phyloP scores from a whole-genome alignment of 176 grass and related monocot species.

The Aegilops sharonensis region DNA sequence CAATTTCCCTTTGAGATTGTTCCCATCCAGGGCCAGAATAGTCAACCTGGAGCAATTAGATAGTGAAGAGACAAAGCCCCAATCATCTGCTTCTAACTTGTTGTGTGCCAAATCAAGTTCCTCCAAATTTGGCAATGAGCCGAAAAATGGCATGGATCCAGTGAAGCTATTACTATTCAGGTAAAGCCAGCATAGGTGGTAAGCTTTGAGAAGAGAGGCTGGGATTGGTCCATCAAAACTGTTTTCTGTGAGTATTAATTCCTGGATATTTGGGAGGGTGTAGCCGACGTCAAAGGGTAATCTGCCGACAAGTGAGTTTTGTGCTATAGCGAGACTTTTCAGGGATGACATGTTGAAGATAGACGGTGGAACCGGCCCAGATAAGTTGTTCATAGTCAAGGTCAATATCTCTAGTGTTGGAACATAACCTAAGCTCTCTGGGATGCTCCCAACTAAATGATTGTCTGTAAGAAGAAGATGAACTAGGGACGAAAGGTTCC shows the following conservation, averaged over 20 bases:
- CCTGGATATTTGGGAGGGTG: conserved; percentile 32
- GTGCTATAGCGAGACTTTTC: conserved; percentile 1
- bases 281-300: conserved; percentile 30
- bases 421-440: conserved; percentile 23
- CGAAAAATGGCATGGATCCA: conserved; percentile 36
- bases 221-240: conserved; percentile 33
- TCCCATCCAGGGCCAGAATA: not conserved
- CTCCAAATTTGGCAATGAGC: conserved; percentile 24
- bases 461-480: conserved; percentile 20
- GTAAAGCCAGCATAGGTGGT: not conserved
- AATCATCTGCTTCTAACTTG: conserved; percentile 32
- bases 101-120: conserved; percentile 21
- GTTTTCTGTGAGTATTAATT: not conserved
- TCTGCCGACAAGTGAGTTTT: conserved; percentile 23
- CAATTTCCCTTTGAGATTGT: conserved; percentile 39
- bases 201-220: conserved; percentile 30
- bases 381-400: conserved; percentile 22
- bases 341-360: conserved; percentile 38
- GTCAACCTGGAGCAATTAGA: conserved; percentile 23
- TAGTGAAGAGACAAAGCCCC: conserved; percentile 35
- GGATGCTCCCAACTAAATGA: conserved; percentile 45
- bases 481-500: conserved; percentile 40
- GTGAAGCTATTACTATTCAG: not conserved
- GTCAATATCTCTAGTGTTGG: not conserved
- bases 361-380: conserved; percentile 12